phyloP scores from a whole-genome alignment of 148 eudicot genomes.

The Chenopodium quinoa region DNA sequence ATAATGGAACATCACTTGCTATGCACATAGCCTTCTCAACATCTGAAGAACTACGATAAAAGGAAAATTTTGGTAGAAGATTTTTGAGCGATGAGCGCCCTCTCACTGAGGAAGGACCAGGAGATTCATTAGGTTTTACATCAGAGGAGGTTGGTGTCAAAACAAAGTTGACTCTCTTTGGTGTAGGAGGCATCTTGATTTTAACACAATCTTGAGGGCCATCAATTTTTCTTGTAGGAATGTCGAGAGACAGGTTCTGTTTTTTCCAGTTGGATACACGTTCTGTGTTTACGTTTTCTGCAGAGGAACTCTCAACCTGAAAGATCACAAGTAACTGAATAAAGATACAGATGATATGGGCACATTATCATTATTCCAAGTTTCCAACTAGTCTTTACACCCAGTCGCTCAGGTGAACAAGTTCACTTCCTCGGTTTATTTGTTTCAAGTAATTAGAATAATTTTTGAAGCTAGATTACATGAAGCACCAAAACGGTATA shows the following conservation, averaged over 20 bases:
- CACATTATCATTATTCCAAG: not conserved
- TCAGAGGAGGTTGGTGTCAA: conserved; percentile 51
- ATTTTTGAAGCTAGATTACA: not conserved
- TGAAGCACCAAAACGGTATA: not conserved
- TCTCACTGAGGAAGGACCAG: conserved; percentile 51
- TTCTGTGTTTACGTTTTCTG: conserved; percentile 37
- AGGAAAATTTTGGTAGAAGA: conserved; percentile 56
- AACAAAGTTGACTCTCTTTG: conserved; percentile 74
- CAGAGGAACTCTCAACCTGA: conserved; percentile 33
- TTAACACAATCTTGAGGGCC: conserved; percentile 50
- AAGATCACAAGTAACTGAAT: not conserved
- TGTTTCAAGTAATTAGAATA: too few relatives aligned
- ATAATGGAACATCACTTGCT: conserved; percentile 34
- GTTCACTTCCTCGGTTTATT: not conserved
- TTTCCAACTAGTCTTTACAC: not conserved
- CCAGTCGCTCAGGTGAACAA: not conserved
- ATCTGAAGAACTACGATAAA: conserved; percentile 46
- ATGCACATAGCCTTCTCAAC: conserved; percentile 35
- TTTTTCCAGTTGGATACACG: conserved; percentile 53
- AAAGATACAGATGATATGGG: not conserved
- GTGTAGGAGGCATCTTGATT: conserved; percentile 59
- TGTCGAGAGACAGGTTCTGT: conserved; percentile 61
- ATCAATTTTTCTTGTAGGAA: conserved; percentile 57
- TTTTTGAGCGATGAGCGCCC: conserved; percentile 51
- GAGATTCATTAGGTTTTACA: conserved; percentile 47